Evolutionary conservation across 805 yeast species (phyloP).

Genomic region (Yamadazyma ubonensis): DNA sequence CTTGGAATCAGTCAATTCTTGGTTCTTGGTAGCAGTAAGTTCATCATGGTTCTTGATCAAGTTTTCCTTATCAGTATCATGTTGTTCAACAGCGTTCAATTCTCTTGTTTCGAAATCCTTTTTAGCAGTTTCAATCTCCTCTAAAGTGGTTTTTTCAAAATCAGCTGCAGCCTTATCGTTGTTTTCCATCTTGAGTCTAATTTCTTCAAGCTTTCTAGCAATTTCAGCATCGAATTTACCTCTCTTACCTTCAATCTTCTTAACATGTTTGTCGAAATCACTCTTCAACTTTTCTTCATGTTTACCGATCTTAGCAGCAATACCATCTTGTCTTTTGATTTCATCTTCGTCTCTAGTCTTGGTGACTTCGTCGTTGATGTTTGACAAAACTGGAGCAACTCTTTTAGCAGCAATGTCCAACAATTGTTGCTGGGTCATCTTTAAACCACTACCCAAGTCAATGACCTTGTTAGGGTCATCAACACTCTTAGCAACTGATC

Average conservation of each 20-base stretch:
- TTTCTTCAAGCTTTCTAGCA: constrained; percentile 26
- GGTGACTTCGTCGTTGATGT: constrained; percentile 50
- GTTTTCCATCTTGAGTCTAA: constrained; percentile 22
- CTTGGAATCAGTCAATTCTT: constrained; percentile 43
- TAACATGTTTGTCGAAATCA: constrained; percentile 37
- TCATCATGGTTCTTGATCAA: constrained; percentile 44
- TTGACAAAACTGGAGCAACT: constrained; percentile 53
- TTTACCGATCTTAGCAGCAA: constrained; percentile 33
- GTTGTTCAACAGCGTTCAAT: constrained; percentile 45
- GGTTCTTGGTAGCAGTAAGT: constrained; percentile 44
- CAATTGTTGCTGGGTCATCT: constrained; percentile 53
- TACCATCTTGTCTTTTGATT: constrained; percentile 37
- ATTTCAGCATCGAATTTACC: constrained; percentile 43
- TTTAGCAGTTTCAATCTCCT: constrained; percentile 45
- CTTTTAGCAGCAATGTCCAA: constrained; percentile 54
- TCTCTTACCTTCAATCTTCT: constrained; percentile 38
- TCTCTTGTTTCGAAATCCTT: constrained; percentile 48
- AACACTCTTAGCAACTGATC: constrained; percentile 43
- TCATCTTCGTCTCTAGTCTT: constrained; percentile 45
- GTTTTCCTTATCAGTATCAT: constrained; percentile 43
- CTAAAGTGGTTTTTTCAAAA: constrained; percentile 41
- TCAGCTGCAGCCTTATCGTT: constrained; percentile 33
- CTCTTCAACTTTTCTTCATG: constrained; percentile 37
- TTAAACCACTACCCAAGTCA: constrained; percentile 54
- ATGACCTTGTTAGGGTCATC: constrained; percentile 50